Evolutionary conservation across 768 basidiomycete genomes (phyloP).

Genomic region (Boletus pseudo-olivaceus): DNA sequence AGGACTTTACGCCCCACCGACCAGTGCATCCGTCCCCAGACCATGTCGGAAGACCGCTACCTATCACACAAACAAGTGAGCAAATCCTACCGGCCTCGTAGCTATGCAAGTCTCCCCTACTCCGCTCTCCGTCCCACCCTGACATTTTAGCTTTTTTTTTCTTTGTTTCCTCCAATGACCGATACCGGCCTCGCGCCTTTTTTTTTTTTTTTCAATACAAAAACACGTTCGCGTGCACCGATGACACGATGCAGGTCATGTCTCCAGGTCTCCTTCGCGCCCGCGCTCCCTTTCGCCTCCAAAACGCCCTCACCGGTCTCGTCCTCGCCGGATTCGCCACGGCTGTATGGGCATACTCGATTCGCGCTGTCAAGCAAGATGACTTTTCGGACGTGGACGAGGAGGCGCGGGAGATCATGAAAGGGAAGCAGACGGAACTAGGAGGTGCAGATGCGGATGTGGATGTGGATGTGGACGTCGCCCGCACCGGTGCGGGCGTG

Average conservation of each 20-base stretch:
- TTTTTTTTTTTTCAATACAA: too few species aligned
- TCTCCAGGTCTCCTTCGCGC: constrained; percentile 87
- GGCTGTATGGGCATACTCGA: constrained; percentile 89
- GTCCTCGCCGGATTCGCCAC: constrained; percentile 68
- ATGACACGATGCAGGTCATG: constrained; percentile 48
- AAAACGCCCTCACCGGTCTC: constrained; percentile 77
- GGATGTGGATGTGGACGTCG: too few species aligned
- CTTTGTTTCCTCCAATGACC: not conserved
- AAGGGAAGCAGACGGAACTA: constrained; percentile 7
- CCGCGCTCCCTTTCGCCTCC: constrained; percentile 74
- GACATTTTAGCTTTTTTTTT: too few species aligned
- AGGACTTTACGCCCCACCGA: not conserved
- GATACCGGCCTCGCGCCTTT: too few species aligned
- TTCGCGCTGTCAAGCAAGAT: constrained; percentile 91
- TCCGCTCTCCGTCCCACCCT: not conserved
- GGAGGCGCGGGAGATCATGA: constrained; percentile 60
- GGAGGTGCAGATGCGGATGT: too few species aligned
- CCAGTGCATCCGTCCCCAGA: not conserved
- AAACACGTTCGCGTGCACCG: too few species aligned
- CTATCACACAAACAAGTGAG: constrained; percentile 31
- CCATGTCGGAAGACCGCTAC: constrained; percentile 36
- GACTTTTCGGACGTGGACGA: constrained; percentile 86
- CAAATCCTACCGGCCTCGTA: constrained; percentile 38
- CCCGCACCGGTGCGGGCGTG: not conserved
- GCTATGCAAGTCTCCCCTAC: constrained; percentile 29